Conservation (phyloP, 2,329 filamentous ascomycete species). For the Didymosphaeria variabile region DNA sequence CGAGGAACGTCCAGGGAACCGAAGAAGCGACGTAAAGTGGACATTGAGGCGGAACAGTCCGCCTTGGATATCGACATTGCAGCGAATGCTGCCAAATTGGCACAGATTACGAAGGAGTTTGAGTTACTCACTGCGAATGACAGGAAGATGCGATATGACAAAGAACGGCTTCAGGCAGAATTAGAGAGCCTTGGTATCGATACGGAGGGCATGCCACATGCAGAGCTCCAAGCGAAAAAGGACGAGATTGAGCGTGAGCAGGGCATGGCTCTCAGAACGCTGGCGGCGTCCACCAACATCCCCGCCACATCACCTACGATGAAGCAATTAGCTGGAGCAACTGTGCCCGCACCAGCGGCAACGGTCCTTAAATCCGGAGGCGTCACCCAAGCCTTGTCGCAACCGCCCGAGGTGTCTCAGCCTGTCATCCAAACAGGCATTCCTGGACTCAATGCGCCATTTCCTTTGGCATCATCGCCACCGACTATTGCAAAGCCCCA, state of each 20-base stretch:
- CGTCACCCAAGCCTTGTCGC: not conserved
- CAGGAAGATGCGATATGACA: conserved; percentile 52
- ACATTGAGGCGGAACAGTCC: conserved; percentile 60
- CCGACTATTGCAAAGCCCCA: not conserved
- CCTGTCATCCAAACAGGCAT: not conserved
- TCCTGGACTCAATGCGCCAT: conserved; percentile 8
- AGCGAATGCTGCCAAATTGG: conserved; percentile 49
- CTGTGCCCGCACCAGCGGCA: not conserved
- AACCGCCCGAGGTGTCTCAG: not conserved
- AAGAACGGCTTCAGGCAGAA: conserved; percentile 57
- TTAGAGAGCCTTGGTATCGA: conserved; percentile 59
- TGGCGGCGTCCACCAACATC: not conserved
- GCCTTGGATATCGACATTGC: conserved; percentile 57
- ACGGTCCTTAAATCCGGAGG: not conserved
- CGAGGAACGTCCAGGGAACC: conserved; percentile 33
- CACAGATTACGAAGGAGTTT: conserved; percentile 56
- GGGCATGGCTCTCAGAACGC: conserved; percentile 13
- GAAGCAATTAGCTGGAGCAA: not conserved
- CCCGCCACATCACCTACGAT: not conserved
- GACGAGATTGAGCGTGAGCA: conserved; percentile 47
- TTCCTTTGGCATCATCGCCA: not conserved
- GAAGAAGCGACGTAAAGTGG: conserved; percentile 55
- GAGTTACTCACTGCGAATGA: conserved; percentile 51
- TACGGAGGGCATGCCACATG: conserved; percentile 57
- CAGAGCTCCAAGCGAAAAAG: conserved; percentile 55